These are phyloP conservation scores for Trichocomaceae sp. DNA, from an alignment of 2,329 filamentous ascomycete genomes.

Conservation along the genomic window DNA sequence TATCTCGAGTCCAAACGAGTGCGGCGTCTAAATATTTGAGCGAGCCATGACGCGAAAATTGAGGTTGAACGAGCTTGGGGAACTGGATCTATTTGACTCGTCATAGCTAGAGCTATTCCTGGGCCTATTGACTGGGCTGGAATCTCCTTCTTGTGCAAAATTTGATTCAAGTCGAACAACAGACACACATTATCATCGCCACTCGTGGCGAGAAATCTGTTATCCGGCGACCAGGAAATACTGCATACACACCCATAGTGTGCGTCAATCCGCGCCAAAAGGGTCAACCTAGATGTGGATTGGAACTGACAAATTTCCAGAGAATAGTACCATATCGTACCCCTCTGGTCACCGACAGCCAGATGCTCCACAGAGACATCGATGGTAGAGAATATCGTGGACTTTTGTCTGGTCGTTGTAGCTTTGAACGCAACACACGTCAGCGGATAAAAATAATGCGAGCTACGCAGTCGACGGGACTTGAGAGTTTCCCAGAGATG, in stretches of 20 bases:
- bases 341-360: conserved; percentile 75
- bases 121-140: no score
- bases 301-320: conserved; percentile 67
- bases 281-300: conserved; percentile 51
- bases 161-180: conserved; percentile 63
- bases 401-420: conserved; percentile 45
- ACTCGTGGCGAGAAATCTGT: conserved; percentile 72
- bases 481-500: conserved; percentile 68
- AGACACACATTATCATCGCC: conserved; percentile 89
- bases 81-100: not conserved
- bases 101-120: not conserved
- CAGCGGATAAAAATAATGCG: conserved; percentile 64
- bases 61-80: conserved; percentile 20
- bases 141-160: conserved; percentile 1
- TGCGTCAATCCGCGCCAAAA: conserved; percentile 68
- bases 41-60: conserved; percentile 16
- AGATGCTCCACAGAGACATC: conserved; percentile 70
- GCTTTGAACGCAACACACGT: conserved; percentile 80
- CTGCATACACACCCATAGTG: conserved; percentile 91
- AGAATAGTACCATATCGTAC: conserved; percentile 79
- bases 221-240: conserved; percentile 76
- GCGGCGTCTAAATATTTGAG: conserved; percentile 17
- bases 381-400: conserved; percentile 42
- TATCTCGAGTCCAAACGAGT: not conserved
- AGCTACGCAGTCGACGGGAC: conserved; percentile 63